Evolutionary conservation across 2,329 filamentous ascomycete genomes (phyloP).

Genomic region (Phialophora macrospora): DNA sequence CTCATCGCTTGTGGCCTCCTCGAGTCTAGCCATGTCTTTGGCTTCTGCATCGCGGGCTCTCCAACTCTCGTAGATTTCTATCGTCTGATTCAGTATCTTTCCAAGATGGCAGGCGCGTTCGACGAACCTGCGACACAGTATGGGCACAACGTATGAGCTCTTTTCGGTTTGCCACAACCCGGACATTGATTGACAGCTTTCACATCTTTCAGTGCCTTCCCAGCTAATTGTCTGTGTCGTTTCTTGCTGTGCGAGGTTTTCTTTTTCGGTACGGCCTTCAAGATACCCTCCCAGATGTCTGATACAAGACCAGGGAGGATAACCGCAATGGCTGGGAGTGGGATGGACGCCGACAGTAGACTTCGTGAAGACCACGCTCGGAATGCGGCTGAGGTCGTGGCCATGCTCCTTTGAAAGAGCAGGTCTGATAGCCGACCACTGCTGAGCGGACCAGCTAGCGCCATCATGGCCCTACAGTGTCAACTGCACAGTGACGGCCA

Average conservation of each 20-base stretch:
- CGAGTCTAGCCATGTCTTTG: slow-evolving; percentile 17
- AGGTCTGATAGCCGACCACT: slow-evolving; percentile 34
- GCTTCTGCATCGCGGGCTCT: slow-evolving; percentile 24
- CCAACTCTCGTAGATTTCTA: slow-evolving; percentile 35
- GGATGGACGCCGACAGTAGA: slow-evolving; percentile 61
- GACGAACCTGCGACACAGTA: slow-evolving; percentile 78
- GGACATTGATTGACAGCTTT: slow-evolving; percentile 86
- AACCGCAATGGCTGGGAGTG: slow-evolving; percentile 64
- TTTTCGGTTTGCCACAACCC: slow-evolving; percentile 84
- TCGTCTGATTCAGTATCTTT: neutral
- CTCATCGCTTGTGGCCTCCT: neutral
- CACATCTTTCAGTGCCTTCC: slow-evolving; percentile 91
- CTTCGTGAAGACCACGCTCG: slow-evolving; percentile 50
- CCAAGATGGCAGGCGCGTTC: neutral
- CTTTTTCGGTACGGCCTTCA: slow-evolving; percentile 95
- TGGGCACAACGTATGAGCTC: slow-evolving; percentile 85
- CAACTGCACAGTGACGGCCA: neutral
- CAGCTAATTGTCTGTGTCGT: slow-evolving; percentile 89
- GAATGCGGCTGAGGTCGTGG: slow-evolving; percentile 43
- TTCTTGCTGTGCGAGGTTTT: slow-evolving; percentile 98
- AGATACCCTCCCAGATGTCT: slow-evolving; percentile 88
- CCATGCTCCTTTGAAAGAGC: slow-evolving; percentile 27
- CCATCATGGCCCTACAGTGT: slow-evolving; percentile 38
- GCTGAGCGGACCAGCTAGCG: slow-evolving; percentile 40
- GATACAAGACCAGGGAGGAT: slow-evolving; percentile 72